These are phyloP conservation scores for Phaeodactylum tricornutum DNA, from an alignment of 108 stramenopile genomes.

Conservation along the genomic window DNA sequence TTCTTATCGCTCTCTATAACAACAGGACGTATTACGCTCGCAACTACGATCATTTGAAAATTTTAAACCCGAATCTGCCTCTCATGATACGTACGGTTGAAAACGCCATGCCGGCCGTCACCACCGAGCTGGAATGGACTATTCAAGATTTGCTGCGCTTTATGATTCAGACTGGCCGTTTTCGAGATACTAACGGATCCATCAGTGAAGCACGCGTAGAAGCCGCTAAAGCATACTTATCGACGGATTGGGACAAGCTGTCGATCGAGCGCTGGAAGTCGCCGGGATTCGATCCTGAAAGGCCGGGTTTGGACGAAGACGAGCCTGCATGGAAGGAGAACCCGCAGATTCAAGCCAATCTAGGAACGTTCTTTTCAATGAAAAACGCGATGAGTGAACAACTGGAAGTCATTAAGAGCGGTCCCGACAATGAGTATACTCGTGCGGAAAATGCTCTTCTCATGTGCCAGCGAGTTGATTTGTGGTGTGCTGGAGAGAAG, in stretches of 20 bases:
- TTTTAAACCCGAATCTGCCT: constrained; percentile 73
- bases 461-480: constrained; percentile 80
- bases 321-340: constrained; percentile 56
- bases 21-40: constrained; percentile 53
- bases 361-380: constrained; percentile 47
- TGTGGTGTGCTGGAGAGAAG: constrained; percentile 79
- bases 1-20: constrained; percentile 3
- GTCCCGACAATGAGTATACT: constrained; percentile 62
- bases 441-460: constrained; percentile 68
- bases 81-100: constrained; percentile 69
- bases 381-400: constrained; percentile 46
- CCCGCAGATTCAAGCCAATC: constrained; percentile 29
- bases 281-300: constrained; percentile 71
- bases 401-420: constrained; percentile 43
- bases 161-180: constrained; percentile 76
- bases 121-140: constrained; percentile 71
- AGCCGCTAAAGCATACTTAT: constrained; percentile 59
- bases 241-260: constrained; percentile 38
- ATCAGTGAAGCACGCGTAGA: constrained; percentile 58
- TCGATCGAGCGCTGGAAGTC: constrained; percentile 32
- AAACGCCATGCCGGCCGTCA: constrained; percentile 82
- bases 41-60: constrained; percentile 70
- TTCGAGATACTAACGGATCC: constrained; percentile 59
- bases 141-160: constrained; percentile 69
- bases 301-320: constrained; percentile 44